Evolutionary conservation across 2,329 filamentous ascomycete species (phyloP), one percentile per base, ranked within the genome.

Genomic region (Cladophialophora exuberans): DNA sequence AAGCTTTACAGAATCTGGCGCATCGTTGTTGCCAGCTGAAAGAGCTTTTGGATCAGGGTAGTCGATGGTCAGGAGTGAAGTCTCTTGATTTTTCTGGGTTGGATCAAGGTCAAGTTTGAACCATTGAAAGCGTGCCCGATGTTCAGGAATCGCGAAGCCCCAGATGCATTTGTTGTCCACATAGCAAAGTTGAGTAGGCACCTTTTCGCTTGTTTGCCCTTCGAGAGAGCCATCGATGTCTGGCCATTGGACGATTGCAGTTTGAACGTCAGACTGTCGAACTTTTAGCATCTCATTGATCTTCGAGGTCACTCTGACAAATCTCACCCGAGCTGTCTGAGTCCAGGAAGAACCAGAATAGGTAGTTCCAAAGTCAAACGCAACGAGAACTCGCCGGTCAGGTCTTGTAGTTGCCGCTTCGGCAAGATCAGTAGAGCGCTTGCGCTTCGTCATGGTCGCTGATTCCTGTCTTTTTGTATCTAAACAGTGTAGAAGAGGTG

Each of bases 361-460:
- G 3, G 64, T 66, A 10, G 62, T 66, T 1, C 64, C 64, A 28
- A 63, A 65, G 30, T 67, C 64, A n/a, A 65, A 31, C 1, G 61
- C 62, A 3, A 66, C 48, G 23, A 66, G 30, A 13, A 66, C 59
- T n/a, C 22, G 38, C 18, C 56, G 59, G 23, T 57, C 11, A 20
- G 17, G 1, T 22, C 5, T 17, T 11, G 36, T 22, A 39, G 36
- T 10, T 11, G 17, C 36, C 23, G n/a, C n/a, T n/a, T n/a, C n/a
- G n/a, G n/a, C n/a, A n/a, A n/a, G n/a, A n/a, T 4, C 33, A 6
- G 36, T 1, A 11, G 10, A 20, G 7, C 17, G 36, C 4, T 22
- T 22, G 15, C 36, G 36, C n/a, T 39, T 39, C 10, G 36, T n/a
- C n/a, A n/a, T n/a, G n/a, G n/a, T n/a, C n/a, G n/a, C n/a, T n/a